phyloP scores from a whole-genome alignment of 176 grass and related monocot genomes.

The Cenchrus purpureus region DNA sequence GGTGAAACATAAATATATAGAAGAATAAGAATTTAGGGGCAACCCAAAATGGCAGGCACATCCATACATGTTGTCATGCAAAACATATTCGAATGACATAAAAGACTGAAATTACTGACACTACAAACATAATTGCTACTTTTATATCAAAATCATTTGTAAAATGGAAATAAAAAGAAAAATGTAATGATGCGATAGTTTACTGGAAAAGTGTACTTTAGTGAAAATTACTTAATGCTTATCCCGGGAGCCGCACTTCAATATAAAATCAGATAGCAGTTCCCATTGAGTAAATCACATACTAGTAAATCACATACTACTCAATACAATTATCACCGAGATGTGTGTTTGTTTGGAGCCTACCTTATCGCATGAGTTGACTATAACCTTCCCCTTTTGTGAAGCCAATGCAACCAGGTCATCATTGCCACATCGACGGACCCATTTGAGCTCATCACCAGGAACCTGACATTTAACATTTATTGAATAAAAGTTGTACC shows the following conservation, averaged over 20 bases:
- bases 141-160: constrained; percentile 18
- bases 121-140: background rate
- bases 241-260: background rate
- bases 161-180: background rate
- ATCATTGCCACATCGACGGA: constrained; percentile 72
- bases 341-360: constrained; percentile 33
- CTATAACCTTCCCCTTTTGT: constrained; percentile 86
- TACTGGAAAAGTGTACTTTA: background rate
- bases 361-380: constrained; percentile 91
- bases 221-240: background rate
- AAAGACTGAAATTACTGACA: constrained; percentile 20
- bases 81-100: background rate
- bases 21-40: constrained; percentile 24
- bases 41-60: constrained; percentile 4
- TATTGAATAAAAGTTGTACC: constrained; percentile 22
- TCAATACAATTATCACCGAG: constrained; percentile 22
- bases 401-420: constrained; percentile 94
- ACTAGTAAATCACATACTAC: background rate
- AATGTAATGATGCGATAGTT: background rate
- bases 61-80: background rate
- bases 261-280: constrained; percentile 14
- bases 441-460: constrained; percentile 91
- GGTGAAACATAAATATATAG: constrained; percentile 33
- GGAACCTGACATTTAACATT: constrained; percentile 58
- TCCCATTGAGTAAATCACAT: background rate